phyloP scores from a whole-genome alignment of 2,329 filamentous ascomycete genomes.

The Alternaria ethzedia region DNA sequence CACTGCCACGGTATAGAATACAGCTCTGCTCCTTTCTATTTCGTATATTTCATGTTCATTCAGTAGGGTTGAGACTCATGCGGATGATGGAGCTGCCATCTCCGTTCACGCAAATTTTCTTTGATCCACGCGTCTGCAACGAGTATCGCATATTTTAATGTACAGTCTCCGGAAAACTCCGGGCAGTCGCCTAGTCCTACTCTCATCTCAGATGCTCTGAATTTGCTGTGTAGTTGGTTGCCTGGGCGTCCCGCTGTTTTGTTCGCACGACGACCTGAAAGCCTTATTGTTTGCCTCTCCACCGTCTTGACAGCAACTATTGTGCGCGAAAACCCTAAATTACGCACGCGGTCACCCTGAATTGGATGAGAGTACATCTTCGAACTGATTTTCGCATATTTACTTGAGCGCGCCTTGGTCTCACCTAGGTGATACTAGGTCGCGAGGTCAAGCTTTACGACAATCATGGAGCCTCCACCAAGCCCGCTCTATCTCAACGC shows the following conservation, averaged over 20 bases:
- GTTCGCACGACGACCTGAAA: neutral
- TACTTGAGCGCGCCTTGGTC: neutral
- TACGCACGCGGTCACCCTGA: neutral
- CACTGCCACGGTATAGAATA: neutral
- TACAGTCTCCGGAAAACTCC: neutral
- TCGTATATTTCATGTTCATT: neutral
- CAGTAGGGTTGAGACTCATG: neutral
- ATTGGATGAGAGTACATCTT: neutral
- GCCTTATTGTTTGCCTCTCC: neutral
- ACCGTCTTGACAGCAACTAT: neutral
- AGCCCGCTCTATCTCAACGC: constrained; percentile 8
- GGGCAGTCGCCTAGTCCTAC: neutral
- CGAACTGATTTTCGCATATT: neutral
- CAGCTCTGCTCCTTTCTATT: neutral
- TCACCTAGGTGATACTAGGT: neutral
- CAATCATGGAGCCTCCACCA: constrained; percentile 4
- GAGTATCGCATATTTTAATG: neutral
- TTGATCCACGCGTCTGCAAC: neutral
- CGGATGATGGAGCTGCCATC: neutral
- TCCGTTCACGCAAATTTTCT: neutral
- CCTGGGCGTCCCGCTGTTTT: neutral
- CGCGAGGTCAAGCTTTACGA: neutral
- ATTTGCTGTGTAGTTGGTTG: neutral
- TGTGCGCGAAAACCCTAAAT: neutral
- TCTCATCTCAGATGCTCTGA: neutral